Conservation (phyloP, 2,329 filamentous ascomycete genomes). For the Xylaria polymorpha region DNA sequence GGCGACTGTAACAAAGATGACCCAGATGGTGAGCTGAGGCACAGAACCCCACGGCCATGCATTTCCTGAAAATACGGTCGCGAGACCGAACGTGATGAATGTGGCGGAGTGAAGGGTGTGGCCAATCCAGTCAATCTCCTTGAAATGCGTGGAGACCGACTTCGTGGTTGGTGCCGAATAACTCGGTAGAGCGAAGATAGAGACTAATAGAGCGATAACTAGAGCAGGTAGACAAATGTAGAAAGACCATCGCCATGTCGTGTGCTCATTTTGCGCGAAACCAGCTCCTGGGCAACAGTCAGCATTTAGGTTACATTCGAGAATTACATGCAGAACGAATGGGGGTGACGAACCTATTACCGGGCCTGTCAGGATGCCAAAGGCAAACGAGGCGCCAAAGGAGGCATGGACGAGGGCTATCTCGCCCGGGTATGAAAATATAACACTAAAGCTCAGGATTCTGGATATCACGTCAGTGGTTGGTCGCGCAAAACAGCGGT, state of each 20-base stretch:
- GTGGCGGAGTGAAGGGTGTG: slow-evolving; percentile 56
- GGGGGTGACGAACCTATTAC: slow-evolving; percentile 45
- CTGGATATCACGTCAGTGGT: slow-evolving; percentile 21
- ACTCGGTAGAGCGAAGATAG: slow-evolving; percentile 58
- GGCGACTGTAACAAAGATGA: slow-evolving; percentile 57
- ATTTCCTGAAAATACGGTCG: slow-evolving; percentile 59
- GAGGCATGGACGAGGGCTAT: slow-evolving; percentile 41
- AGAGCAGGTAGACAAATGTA: slow-evolving; percentile 40
- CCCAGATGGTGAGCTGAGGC: slow-evolving; percentile 59
- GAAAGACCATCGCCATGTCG: slow-evolving; percentile 56
- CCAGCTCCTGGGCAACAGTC: slow-evolving; percentile 45
- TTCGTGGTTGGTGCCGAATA: slow-evolving; percentile 44
- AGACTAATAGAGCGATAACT: slow-evolving; percentile 45
- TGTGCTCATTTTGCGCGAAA: slow-evolving; percentile 50
- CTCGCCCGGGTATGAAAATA: slow-evolving; percentile 43
- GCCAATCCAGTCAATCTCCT: slow-evolving; percentile 59
- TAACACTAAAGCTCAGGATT: slow-evolving; percentile 41
- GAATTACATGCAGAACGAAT: slow-evolving; percentile 38
- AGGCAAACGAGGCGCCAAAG: slow-evolving; percentile 45
- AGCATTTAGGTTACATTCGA: slow-evolving; percentile 5
- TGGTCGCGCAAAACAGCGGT: not conserved
- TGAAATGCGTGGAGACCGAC: slow-evolving; percentile 37
- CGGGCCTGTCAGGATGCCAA: slow-evolving; percentile 46
- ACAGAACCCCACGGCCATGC: slow-evolving; percentile 62
- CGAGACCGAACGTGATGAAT: slow-evolving; percentile 45